Conservation (phyloP, 1,139 yeast species). For the Yamadazyma taylorii region DNA sequence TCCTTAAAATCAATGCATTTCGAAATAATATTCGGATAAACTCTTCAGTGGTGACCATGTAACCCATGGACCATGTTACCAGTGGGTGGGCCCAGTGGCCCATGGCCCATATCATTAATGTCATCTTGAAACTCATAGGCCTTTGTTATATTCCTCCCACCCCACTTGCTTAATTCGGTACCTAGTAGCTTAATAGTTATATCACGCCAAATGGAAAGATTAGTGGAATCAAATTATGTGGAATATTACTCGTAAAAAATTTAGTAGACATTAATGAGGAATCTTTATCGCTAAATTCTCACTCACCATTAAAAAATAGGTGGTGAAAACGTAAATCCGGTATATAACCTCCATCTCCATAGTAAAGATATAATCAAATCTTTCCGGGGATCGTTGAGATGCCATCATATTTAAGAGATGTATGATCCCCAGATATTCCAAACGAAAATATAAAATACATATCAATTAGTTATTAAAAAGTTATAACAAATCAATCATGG, state of each 20-base stretch:
- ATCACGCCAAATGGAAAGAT: conserved; percentile 1
- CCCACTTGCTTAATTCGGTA: not conserved
- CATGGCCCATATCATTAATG: no score
- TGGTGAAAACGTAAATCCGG: conserved; percentile 1
- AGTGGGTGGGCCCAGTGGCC: no score
- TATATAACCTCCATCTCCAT: not conserved
- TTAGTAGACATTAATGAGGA: conserved; percentile 2
- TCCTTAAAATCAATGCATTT: no score
- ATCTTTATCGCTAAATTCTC: conserved; percentile 11
- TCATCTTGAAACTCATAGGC: no score
- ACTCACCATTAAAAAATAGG: not conserved
- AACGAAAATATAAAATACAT: no score
- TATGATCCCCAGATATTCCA: not conserved
- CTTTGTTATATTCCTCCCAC: no score
- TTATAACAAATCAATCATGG: conserved; percentile 4
- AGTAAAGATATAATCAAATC: not conserved
- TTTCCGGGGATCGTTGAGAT: conserved; percentile 17
- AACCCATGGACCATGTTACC: no score
- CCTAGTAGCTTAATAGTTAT: not conserved
- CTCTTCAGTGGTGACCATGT: no score
- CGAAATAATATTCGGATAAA: conserved; percentile 1
- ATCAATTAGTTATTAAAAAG: no score
- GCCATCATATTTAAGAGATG: conserved; percentile 2
- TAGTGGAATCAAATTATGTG: conserved; percentile 2
- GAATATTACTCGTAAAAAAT: conserved; percentile 11